Evolutionary conservation across 257 asterid species (phyloP), one percentile per base, ranked within the genome.

Genomic region (Linderniella brevidens): DNA sequence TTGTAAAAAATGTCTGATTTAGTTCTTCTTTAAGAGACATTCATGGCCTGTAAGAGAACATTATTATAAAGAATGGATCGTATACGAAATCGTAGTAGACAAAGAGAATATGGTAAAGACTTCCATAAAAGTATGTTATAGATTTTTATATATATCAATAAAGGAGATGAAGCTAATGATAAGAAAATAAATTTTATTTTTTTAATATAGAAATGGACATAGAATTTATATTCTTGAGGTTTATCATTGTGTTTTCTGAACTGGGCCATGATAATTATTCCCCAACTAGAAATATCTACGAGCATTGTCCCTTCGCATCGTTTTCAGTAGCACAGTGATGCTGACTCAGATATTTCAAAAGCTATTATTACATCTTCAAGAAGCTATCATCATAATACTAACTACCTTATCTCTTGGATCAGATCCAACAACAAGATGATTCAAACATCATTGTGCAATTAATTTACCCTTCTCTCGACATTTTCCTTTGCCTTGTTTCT

Each of bases 181-280:
- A 8, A 6, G 8, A 55, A 58, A 50, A 49, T 3, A 25, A 25
- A 25, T 25, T 3, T 2, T 25, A 25, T 25, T 25, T 25, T 25
- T 25, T 2, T 3, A 25, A 25, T 25, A 25, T 25, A 25, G 32
- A 25, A 25, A n/a, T n/a, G n/a, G 4, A 25, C 6, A 25, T 3
- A 25, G 32, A 25, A 6, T 25, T 6, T 25, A 25, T 25, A 25
- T 25, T 25, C 32, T 25, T 25, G 32, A 25, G 6, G 6, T 3
- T 25, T 25, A 25, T 25, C 32, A 25, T 25, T 25, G 32, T 25
- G 32, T 25, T 25, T 25, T 25, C 32, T 43, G 57, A 50, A 29
- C 53, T 50, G 73, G 70, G 62, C 64, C 67, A 61, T 55, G 54
- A 53, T 53, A 52, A 71, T 71, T 57, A 64, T 64, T 67, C 9